Evolutionary conservation across 306 rosid genomes (phyloP).

Genomic region (Leucaena leucocephala): DNA sequence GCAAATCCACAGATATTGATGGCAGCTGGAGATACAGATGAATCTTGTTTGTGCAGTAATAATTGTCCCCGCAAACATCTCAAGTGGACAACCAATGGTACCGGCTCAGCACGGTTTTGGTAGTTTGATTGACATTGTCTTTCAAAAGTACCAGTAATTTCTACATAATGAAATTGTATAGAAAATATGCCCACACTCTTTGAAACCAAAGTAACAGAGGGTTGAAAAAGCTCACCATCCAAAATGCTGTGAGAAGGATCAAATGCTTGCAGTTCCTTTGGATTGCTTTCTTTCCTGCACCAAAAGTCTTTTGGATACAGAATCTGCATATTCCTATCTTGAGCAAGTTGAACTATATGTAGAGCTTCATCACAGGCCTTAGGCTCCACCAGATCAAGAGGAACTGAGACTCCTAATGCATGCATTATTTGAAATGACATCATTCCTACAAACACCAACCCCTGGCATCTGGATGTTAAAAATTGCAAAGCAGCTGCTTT

Average conservation of each 20-base stretch:
- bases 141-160: background rate
- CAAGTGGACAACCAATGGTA: background rate
- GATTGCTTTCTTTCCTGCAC: slow-evolving; percentile 62
- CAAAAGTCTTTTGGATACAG: slow-evolving; percentile 79
- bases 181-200: background rate
- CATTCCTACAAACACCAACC: slow-evolving; percentile 80
- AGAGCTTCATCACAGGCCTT: slow-evolving; percentile 56
- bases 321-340: slow-evolving; percentile 54
- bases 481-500: slow-evolving; percentile 75
- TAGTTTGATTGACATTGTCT: background rate
- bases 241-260: slow-evolving; percentile 60
- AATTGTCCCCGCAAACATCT: slow-evolving; percentile 9
- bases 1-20: slow-evolving; percentile 70
- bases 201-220: background rate
- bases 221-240: slow-evolving; percentile 60
- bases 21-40: slow-evolving; percentile 91
- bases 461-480: slow-evolving; percentile 76
- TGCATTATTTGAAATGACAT: slow-evolving; percentile 92
- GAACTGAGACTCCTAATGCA: slow-evolving; percentile 67
- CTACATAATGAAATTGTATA: background rate
- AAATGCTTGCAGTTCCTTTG: slow-evolving; percentile 55
- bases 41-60: background rate
- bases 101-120: background rate
- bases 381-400: slow-evolving; percentile 54
- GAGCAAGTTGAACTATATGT: slow-evolving; percentile 58